Conservation (phyloP, 2,329 filamentous ascomycete genomes). For the Chalara sp. region DNA sequence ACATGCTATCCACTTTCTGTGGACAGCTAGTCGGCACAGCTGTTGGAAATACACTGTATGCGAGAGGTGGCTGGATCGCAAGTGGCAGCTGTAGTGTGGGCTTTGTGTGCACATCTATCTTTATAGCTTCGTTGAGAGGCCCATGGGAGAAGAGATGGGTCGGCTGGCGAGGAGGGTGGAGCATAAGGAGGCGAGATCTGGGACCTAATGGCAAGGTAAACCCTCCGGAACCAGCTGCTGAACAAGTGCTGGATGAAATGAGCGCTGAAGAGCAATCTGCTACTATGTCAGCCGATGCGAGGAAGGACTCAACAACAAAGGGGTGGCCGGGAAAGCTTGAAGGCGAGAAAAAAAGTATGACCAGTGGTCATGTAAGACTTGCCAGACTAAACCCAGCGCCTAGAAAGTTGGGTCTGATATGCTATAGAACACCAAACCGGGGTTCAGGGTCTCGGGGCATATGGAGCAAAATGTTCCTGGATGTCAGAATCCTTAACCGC, state of each 20-base stretch:
- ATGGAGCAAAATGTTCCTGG: no score
- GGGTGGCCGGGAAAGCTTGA: no score
- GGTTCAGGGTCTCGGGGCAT: no score
- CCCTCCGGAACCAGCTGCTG: slow-evolving; percentile 5
- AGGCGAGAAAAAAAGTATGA: no score
- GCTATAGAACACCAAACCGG: no score
- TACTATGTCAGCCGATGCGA: no score
- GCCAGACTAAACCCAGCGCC: no score
- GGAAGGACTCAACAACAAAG: no score
- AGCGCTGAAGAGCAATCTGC: slow-evolving; percentile 5
- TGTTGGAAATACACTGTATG: slow-evolving; percentile 50
- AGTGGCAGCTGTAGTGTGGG: slow-evolving; percentile 51
- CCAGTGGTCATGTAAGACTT: no score
- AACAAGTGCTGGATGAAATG: slow-evolving; percentile 13
- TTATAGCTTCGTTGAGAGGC: slow-evolving; percentile 40
- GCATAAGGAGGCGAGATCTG: slow-evolving; percentile 29
- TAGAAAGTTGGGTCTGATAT: no score
- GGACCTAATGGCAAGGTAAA: slow-evolving; percentile 2
- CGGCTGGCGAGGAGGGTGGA: slow-evolving; percentile 53
- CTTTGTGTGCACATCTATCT: slow-evolving; percentile 41
- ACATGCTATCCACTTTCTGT: slow-evolving; percentile 70
- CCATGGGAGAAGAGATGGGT: slow-evolving; percentile 52
- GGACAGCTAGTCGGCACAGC: slow-evolving; percentile 68
- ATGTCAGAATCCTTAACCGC: no score
- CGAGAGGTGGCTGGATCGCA: slow-evolving; percentile 46